phyloP scores from a whole-genome alignment of 192 early-diverging fungal species.

The Phlyctochytrium arcticum region DNA sequence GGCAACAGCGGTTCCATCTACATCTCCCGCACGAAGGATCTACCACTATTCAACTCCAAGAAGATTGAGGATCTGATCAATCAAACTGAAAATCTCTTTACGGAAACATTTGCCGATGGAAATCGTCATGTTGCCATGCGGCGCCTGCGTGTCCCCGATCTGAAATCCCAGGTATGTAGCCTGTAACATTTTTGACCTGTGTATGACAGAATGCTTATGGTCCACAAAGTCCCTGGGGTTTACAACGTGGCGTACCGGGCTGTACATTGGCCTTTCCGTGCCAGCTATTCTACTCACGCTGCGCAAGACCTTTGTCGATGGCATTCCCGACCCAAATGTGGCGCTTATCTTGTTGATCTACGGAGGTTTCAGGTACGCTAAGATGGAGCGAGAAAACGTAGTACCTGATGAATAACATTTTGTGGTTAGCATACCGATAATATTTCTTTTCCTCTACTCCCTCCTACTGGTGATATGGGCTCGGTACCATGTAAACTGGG shows the following conservation, averaged over 20 bases:
- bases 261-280: slow-evolving; percentile 28
- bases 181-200: too few species aligned
- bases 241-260: slow-evolving; percentile 24
- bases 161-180: slow-evolving; percentile 1
- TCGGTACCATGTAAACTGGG: slow-evolving; percentile 32
- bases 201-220: too few species aligned
- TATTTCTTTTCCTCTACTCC: slow-evolving; percentile 33
- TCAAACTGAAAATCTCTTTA: slow-evolving; percentile 17
- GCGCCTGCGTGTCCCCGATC: slow-evolving; percentile 19
- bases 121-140: slow-evolving; percentile 18
- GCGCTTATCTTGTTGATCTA: slow-evolving; percentile 26
- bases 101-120: slow-evolving; percentile 6
- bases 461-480: slow-evolving; percentile 29
- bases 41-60: slow-evolving; percentile 6
- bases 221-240: not conserved
- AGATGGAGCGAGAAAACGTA: too few species aligned
- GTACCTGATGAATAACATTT: too few species aligned
- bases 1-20: slow-evolving; percentile 9
- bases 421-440: slow-evolving; percentile 40
- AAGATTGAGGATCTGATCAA: slow-evolving; percentile 19
- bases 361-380: slow-evolving; percentile 22
- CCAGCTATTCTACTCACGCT: slow-evolving; percentile 20
- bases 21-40: slow-evolving; percentile 9
- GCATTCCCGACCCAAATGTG: slow-evolving; percentile 14
- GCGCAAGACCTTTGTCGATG: slow-evolving; percentile 4